phyloP scores from a whole-genome alignment of 2,329 filamentous ascomycete species.

The Fusarium longipes region DNA sequence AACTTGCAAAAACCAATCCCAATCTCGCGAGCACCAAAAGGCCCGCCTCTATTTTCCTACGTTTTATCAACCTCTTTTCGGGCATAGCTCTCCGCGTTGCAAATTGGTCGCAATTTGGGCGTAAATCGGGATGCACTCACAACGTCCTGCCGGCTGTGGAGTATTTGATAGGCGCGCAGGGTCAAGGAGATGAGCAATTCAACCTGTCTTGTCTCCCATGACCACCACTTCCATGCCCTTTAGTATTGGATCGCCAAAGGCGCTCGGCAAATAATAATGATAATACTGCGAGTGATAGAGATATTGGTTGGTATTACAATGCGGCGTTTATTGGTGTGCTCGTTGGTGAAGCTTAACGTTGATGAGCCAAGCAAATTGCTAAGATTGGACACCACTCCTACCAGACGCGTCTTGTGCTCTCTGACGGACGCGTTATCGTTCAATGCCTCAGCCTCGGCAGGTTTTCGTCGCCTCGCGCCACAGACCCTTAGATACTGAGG shows the following conservation, averaged over 20 bases:
- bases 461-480: slow-evolving; percentile 31
- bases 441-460: slow-evolving; percentile 29
- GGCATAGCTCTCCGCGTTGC: slow-evolving; percentile 25
- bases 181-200: slow-evolving; percentile 35
- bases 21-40: slow-evolving; percentile 32
- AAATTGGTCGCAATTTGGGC: slow-evolving; percentile 41
- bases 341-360: slow-evolving; percentile 5
- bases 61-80: slow-evolving; percentile 31
- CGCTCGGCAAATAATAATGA: slow-evolving; percentile 9
- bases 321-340: slow-evolving; percentile 4
- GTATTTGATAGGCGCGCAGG: slow-evolving; percentile 28
- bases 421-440: slow-evolving; percentile 26
- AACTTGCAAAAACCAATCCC: slow-evolving; percentile 8
- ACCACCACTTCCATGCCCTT: slow-evolving; percentile 25
- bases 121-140: slow-evolving; percentile 3
- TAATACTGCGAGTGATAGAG: slow-evolving; percentile 9
- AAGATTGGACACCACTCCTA: slow-evolving; percentile 3
- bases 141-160: slow-evolving; percentile 16
- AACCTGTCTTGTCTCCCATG: slow-evolving; percentile 28
- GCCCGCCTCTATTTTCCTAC: slow-evolving; percentile 23
- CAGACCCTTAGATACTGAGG: slow-evolving; percentile 3
- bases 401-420: slow-evolving; percentile 23
- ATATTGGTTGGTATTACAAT: slow-evolving; percentile 20
- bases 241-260: slow-evolving; percentile 20
- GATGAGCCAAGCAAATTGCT: slow-evolving; percentile 30